These are phyloP conservation scores for Pseudoneurospora amorphoporcata DNA, from an alignment of 495 filamentous ascomycete species.

Conservation along the genomic window DNA sequence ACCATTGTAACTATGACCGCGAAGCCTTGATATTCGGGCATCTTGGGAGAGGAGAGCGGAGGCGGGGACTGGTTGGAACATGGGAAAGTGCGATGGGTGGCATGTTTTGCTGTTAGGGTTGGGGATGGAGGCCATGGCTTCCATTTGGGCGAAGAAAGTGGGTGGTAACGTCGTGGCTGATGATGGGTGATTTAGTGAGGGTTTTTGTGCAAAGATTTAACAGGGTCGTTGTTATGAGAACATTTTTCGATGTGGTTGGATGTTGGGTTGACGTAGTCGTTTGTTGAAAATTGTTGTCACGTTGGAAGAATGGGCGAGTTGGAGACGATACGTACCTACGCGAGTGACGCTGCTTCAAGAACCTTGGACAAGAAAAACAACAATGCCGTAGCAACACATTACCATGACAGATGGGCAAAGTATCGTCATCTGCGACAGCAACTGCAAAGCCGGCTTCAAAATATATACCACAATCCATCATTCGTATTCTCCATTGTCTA, in stretches of 20 bases:
- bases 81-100: not conserved
- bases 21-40: slow-evolving; percentile 1
- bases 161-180: not conserved
- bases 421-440: not conserved
- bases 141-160: not conserved
- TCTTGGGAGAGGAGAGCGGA: not conserved
- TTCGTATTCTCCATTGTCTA: not conserved
- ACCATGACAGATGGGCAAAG: not conserved
- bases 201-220: not conserved
- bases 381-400: not conserved
- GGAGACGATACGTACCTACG: not conserved
- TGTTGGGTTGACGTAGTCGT: not conserved
- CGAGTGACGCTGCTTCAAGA: not conserved
- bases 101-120: not conserved
- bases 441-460: not conserved
- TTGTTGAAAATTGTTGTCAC: not conserved
- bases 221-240: not conserved
- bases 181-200: not conserved
- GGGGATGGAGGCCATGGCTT: not conserved
- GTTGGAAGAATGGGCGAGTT: not conserved
- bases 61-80: not conserved
- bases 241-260: not conserved
- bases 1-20: slow-evolving; percentile 5
- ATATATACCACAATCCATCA: not conserved
- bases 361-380: not conserved